These are phyloP conservation scores for Pinus albicaulis DNA, from an alignment of 75 land plant species.

Conservation along the genomic window DNA sequence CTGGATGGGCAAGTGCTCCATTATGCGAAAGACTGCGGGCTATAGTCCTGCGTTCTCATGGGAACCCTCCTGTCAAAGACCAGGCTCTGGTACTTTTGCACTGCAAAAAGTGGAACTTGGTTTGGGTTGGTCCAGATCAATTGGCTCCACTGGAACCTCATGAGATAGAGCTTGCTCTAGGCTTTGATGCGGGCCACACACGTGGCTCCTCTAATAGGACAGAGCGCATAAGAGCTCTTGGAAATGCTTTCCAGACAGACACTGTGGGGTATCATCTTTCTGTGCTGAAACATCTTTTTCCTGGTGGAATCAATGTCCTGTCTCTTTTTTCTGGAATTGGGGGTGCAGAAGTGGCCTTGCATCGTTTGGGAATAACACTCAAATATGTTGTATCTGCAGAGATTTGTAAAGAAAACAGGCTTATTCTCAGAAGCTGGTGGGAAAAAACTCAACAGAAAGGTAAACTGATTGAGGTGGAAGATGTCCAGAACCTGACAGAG, in stretches of 20 bases:
- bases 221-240: constrained; percentile 34
- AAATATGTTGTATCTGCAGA: constrained; percentile 30
- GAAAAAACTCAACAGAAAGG: constrained; percentile 67
- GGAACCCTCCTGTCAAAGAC: not conserved
- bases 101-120: constrained; percentile 38
- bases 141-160: constrained; percentile 40
- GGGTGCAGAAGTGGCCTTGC: constrained; percentile 19
- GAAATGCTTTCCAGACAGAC: constrained; percentile 46
- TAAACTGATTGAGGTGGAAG: constrained; percentile 47
- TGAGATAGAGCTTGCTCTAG: constrained; percentile 53
- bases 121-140: constrained; percentile 48
- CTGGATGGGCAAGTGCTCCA: not conserved
- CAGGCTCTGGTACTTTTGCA: constrained; percentile 21
- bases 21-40: not conserved
- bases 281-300: constrained; percentile 24
- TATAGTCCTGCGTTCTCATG: constrained; percentile 7
- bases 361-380: not conserved
- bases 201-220: constrained; percentile 20
- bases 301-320: constrained; percentile 33
- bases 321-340: constrained; percentile 53
- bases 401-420: constrained; percentile 26
- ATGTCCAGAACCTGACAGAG: constrained; percentile 43
- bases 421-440: constrained; percentile 80
- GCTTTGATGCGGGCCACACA: constrained; percentile 49
- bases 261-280: constrained; percentile 41